Evolutionary conservation across 1,284 basidiomycete species (phyloP).

Genomic region (Ustilago nuda): DNA sequence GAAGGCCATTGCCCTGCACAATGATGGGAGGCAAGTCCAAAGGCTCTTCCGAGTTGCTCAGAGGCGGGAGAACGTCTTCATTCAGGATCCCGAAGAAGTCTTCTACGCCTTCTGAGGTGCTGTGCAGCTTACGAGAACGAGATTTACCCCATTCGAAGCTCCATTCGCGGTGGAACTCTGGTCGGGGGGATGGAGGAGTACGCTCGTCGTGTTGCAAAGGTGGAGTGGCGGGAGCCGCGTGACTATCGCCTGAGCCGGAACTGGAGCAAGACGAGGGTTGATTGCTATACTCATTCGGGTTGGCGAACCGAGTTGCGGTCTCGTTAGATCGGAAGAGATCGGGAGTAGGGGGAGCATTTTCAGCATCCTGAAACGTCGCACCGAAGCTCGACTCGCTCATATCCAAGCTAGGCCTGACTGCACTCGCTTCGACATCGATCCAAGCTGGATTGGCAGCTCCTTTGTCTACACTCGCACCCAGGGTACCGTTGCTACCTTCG

Average conservation of each 20-base stretch:
- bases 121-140: conserved; percentile 18
- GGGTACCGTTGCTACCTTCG: conserved; percentile 32
- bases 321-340: conserved; percentile 30
- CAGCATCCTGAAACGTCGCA: conserved; percentile 35
- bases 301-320: neutral
- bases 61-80: conserved; percentile 43
- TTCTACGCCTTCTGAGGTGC: conserved; percentile 36
- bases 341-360: conserved; percentile 39
- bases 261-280: conserved; percentile 25
- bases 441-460: conserved; percentile 22
- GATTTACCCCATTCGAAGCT: conserved; percentile 48
- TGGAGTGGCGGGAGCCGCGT: conserved; percentile 39
- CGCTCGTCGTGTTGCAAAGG: conserved; percentile 13
- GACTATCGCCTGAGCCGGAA: conserved; percentile 49
- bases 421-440: conserved; percentile 41
- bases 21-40: conserved; percentile 62
- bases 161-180: conserved; percentile 63
- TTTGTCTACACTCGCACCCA: conserved; percentile 11
- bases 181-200: conserved; percentile 36
- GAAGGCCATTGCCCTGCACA: conserved; percentile 30
- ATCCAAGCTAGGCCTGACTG: conserved; percentile 27
- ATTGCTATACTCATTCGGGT: conserved; percentile 25
- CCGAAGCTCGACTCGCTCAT: conserved; percentile 42
- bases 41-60: conserved; percentile 48
- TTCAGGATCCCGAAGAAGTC: conserved; percentile 63